These are phyloP conservation scores for Emergomyces orientalis DNA, from an alignment of 2,329 filamentous ascomycete genomes.

Conservation along the genomic window DNA sequence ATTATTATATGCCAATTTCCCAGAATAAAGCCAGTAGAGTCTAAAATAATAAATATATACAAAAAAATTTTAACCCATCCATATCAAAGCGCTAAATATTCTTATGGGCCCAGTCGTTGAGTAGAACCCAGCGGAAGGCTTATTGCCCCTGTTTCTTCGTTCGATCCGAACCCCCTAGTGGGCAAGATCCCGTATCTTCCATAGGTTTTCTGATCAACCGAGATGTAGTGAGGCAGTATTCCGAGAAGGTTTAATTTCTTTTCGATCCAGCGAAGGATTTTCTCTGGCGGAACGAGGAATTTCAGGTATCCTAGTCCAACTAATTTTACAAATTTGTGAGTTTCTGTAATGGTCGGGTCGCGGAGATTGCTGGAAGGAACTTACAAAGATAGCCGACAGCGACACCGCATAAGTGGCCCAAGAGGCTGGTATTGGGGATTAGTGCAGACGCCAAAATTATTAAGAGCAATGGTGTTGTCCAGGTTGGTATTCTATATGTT, in stretches of 20 bases:
- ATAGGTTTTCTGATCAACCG: constrained; percentile 91
- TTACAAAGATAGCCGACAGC: constrained; percentile 75
- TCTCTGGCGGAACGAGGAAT: constrained; percentile 81
- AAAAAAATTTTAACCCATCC: constrained; percentile 6
- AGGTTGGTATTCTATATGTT: constrained; percentile 73
- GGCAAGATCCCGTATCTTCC: constrained; percentile 86
- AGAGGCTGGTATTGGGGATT: constrained; percentile 68
- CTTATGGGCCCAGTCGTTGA: constrained; percentile 59
- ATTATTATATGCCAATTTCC: constrained; percentile 1
- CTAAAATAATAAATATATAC: constrained; percentile 6
- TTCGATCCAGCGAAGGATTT: constrained; percentile 79
- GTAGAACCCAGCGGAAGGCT: constrained; percentile 50
- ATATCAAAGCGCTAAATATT: constrained; percentile 7
- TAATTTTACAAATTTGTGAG: constrained; percentile 27
- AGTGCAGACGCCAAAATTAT: constrained; percentile 66
- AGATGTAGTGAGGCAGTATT: constrained; percentile 82
- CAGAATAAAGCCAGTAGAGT: not conserved
- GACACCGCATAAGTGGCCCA: constrained; percentile 82
- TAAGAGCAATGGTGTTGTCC: constrained; percentile 75
- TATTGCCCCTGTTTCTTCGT: constrained; percentile 37
- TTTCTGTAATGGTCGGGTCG: not conserved
- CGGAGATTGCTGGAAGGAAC: constrained; percentile 24
- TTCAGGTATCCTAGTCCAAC: constrained; percentile 82
- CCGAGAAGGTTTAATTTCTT: constrained; percentile 76
- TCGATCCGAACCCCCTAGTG: constrained; percentile 33